Evolutionary conservation across 148 eudicot genomes (phyloP).

Genomic region (Arbutus unedo): DNA sequence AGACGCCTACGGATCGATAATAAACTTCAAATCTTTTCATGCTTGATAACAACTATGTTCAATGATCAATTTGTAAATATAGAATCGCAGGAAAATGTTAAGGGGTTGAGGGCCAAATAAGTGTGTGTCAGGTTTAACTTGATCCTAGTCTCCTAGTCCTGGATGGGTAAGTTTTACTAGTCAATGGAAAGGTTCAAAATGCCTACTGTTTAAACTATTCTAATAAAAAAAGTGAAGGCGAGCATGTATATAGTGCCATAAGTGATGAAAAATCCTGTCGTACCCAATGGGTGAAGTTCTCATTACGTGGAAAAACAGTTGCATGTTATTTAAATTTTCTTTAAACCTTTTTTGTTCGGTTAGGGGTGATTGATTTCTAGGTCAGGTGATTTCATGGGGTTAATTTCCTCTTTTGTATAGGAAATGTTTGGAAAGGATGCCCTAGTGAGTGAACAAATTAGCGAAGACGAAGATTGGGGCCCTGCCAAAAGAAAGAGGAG

Average conservation of each 20-base stretch:
- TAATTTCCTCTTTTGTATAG: slow-evolving; percentile 33
- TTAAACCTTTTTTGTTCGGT: not conserved
- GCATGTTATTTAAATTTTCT: not conserved
- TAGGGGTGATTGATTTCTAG: not conserved
- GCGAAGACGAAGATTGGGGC: slow-evolving; percentile 99
- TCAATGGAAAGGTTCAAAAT: not conserved
- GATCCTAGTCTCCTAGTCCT: not conserved
- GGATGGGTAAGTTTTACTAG: not conserved
- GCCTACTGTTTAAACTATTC: not conserved
- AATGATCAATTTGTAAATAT: no score
- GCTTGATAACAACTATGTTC: no score
- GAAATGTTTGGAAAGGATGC: slow-evolving; percentile 94
- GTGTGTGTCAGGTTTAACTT: not conserved
- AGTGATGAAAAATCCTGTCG: not conserved
- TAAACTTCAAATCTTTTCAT: no score
- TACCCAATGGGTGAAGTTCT: not conserved
- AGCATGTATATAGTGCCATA: not conserved
- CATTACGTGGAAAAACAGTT: not conserved
- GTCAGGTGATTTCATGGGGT: not conserved
- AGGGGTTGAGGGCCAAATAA: not conserved
- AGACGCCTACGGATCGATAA: no score
- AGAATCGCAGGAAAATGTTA: not conserved
- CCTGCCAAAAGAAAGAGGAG: slow-evolving; percentile 63
- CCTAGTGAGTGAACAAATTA: slow-evolving; percentile 45
- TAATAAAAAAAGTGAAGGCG: not conserved